phyloP scores from a whole-genome alignment of 139 green algal species.

The Chlorella sp. region DNA sequence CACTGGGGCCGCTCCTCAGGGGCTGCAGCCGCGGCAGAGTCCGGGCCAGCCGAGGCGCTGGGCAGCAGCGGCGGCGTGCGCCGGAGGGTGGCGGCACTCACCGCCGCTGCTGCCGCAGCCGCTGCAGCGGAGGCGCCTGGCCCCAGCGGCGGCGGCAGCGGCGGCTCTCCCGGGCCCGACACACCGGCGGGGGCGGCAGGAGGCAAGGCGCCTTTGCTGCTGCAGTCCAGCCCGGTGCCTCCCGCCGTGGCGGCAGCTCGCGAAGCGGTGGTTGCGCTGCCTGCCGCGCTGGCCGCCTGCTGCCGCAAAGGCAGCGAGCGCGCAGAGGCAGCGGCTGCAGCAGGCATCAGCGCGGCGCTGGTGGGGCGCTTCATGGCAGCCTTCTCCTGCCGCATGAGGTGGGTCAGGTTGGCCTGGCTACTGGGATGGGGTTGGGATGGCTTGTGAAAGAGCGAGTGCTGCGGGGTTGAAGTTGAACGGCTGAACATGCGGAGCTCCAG shows the following conservation, averaged over 20 bases:
- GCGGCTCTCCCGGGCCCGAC: background rate
- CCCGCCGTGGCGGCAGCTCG: background rate
- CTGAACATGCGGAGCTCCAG: no score
- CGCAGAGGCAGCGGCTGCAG: background rate
- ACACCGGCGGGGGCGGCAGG: background rate
- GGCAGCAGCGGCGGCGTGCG: background rate
- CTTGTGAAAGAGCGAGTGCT: no score
- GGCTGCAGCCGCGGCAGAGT: background rate
- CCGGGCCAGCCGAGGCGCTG: no score
- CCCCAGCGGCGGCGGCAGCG: background rate
- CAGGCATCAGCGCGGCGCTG: background rate
- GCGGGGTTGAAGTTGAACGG: no score
- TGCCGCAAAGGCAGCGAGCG: background rate
- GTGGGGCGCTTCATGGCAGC: conserved; percentile 31
- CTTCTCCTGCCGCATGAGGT: conserved; percentile 26
- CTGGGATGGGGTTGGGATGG: no score
- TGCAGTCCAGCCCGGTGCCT: background rate
- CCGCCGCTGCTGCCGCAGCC: background rate
- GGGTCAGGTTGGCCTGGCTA: background rate
- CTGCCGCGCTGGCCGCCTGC: background rate
- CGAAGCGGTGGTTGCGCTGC: background rate
- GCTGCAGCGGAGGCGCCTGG: background rate
- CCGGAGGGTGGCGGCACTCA: background rate
- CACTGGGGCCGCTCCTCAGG: background rate
- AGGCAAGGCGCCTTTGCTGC: background rate